Evolutionary conservation across 1,284 basidiomycete species (phyloP), one percentile per base, ranked within the genome.

Genomic region (Leccinum pachyderme): DNA sequence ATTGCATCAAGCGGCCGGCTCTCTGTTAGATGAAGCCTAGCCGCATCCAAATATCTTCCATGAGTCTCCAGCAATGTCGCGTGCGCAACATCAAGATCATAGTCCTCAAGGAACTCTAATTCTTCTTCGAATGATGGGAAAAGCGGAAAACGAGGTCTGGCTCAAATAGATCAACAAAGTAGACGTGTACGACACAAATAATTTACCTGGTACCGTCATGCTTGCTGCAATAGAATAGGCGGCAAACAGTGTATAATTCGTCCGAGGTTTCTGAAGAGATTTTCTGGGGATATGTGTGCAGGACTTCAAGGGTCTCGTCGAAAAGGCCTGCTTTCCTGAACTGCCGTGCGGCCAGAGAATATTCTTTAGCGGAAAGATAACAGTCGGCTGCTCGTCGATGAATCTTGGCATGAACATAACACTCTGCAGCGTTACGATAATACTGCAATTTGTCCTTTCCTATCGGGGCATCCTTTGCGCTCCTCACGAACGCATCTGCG

Each of bases 91-190:
- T 83, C 79, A 5, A 89, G 72, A 24, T 77, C 79, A 48, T 76
- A 78, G 12, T 82, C 77, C 53, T 84, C 79, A 46, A 84, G 75
- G 56, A 83, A 89, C 43, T 82, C 77, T 7, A 86, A 57, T 15
- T 77, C 74, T 11, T 86, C 81, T 24, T 87, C 80, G 0, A 73
- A 64, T 1, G 77, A 73, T 0, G 69, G 58, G 61, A 89, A 89
- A 0, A 89, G 66, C 4, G 7, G 80, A 75, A 71, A 80, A 22
- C 22, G 54, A 25, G 69, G 71, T 75, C 59, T 86, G 82, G 58
- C 11, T 7, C 39, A 35, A n/a, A 27, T 4, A 15, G 5, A 15
- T 63, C 31, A 55, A 50, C 12, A 15, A 37, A n/a, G 18, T n/a
- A n/a, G 18, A 47, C 22, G 55, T 4, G 25, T 1, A 39, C 18